phyloP scores from a whole-genome alignment of 2,329 filamentous ascomycete genomes.

The Ascocoryne sarcoides region DNA sequence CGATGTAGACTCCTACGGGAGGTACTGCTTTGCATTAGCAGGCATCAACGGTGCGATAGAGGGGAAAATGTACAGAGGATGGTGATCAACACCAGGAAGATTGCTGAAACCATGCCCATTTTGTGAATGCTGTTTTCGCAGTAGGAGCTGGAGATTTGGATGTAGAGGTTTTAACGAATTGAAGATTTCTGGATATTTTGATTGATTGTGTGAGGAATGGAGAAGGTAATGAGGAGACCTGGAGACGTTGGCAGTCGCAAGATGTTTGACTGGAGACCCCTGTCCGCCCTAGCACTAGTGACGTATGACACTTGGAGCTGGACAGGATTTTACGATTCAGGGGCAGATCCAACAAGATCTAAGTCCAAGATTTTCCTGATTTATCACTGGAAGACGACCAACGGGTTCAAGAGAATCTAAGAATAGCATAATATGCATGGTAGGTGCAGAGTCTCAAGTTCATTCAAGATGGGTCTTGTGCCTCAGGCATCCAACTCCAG shows the following conservation, averaged over 20 bases:
- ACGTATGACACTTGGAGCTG: background rate
- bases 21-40: constrained; percentile 25
- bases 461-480: too few relatives aligned
- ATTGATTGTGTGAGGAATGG: background rate
- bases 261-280: background rate
- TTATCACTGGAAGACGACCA: too few relatives aligned
- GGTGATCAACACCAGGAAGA: constrained; percentile 38
- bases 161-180: background rate
- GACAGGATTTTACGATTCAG: background rate
- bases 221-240: background rate
- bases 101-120: constrained; percentile 30
- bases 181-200: background rate
- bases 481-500: too few relatives aligned
- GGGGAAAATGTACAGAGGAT: constrained; percentile 32
- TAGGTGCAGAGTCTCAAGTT: too few relatives aligned
- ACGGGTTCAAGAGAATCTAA: too few relatives aligned
- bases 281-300: background rate
- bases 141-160: background rate
- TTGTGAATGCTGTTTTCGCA: too few relatives aligned
- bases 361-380: too few relatives aligned
- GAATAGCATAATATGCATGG: too few relatives aligned
- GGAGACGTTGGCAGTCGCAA: background rate
- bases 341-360: too few relatives aligned
- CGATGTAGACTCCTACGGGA: constrained; percentile 33
- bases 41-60: background rate